Evolutionary conservation across 805 yeast species (phyloP).

Genomic region (Lipomyces japonicus): DNA sequence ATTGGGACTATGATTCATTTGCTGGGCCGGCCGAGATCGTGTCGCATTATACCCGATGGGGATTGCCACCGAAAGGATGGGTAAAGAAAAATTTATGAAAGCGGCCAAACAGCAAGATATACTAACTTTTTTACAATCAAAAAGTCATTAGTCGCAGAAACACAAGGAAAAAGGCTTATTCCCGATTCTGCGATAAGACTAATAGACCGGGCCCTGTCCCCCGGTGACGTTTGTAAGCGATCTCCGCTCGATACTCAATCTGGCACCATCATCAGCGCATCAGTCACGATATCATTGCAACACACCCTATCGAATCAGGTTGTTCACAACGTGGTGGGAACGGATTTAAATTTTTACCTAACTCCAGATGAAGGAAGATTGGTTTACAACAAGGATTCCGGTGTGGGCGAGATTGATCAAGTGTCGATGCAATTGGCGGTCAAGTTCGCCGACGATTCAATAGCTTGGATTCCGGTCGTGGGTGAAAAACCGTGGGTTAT

Average conservation of each 20-base stretch:
- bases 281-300: conserved; percentile 22
- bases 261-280: conserved; percentile 16
- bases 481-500: conserved; percentile 1
- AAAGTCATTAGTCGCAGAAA: conserved; percentile 21
- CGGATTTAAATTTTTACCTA: conserved; percentile 16
- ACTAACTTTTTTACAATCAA: background rate
- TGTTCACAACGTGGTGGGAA: conserved; percentile 16
- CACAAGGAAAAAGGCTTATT: conserved; percentile 14
- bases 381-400: conserved; percentile 13
- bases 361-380: conserved; percentile 23
- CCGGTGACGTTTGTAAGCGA: conserved; percentile 24
- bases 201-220: conserved; percentile 22
- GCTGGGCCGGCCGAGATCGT: conserved; percentile 26
- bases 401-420: conserved; percentile 18
- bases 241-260: conserved; percentile 16
- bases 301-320: conserved; percentile 25
- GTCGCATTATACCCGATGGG: conserved; percentile 6
- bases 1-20: conserved; percentile 5
- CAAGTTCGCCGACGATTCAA: conserved; percentile 12
- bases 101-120: background rate
- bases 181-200: conserved; percentile 25
- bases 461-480: conserved; percentile 22
- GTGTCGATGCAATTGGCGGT: conserved; percentile 11
- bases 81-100: conserved; percentile 3
- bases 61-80: conserved; percentile 29